phyloP scores from a whole-genome alignment of 192 early-diverging fungal genomes.

The Pilobolus umbonatus region DNA sequence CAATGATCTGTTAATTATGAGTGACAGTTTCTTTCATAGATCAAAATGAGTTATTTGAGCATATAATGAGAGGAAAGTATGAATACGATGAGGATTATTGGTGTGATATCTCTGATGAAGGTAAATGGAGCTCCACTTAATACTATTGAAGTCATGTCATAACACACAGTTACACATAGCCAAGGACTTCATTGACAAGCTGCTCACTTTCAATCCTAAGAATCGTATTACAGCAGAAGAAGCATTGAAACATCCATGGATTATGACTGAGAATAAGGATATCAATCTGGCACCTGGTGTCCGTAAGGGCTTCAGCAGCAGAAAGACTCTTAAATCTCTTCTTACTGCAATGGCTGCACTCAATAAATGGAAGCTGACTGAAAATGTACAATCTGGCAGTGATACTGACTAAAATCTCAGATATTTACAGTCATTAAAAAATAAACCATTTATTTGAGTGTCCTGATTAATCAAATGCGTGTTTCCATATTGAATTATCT shows the following conservation, averaged over 20 bases:
- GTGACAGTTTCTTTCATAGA: no score
- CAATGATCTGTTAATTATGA: no score
- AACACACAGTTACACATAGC: conserved; percentile 35
- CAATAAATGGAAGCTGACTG: neutral
- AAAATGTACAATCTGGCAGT: no score
- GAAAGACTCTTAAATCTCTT: conserved; percentile 8
- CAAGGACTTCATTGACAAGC: conserved; percentile 64
- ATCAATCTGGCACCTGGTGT: conserved; percentile 10
- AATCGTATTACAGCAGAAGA: conserved; percentile 73
- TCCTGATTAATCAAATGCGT: no score
- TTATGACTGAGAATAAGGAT: conserved; percentile 41
- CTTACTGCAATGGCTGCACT: conserved; percentile 3
- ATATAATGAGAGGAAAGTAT: conserved; percentile 59
- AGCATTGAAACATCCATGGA: conserved; percentile 82
- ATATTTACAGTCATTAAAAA: no score
- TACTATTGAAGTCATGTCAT: neutral
- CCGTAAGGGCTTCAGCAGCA: conserved; percentile 9
- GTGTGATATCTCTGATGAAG: conserved; percentile 71
- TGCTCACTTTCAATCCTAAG: conserved; percentile 60
- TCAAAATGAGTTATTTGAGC: conserved; percentile 53
- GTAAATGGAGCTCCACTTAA: conserved; percentile 7
- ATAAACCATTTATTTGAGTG: no score
- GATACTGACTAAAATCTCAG: no score
- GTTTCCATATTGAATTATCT: neutral
- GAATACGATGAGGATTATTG: conserved; percentile 66